A percentile compares a stretch with the other conserved stretches of the same genome.
phyloP scores from a whole-genome alignment of 2,329 filamentous ascomycete species.

The Cadophora malorum region DNA sequence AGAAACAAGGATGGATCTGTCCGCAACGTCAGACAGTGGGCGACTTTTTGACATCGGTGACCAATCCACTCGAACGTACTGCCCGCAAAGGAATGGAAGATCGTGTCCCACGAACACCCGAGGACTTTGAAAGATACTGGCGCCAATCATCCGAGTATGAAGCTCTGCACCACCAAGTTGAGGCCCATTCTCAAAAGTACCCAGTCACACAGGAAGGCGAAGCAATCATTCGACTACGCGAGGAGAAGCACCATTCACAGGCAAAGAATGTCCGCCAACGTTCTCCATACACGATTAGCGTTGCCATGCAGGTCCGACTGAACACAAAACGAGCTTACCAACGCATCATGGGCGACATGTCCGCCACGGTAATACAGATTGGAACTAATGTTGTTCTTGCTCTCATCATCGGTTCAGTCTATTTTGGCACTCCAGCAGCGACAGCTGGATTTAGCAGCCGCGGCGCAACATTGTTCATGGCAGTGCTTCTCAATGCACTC shows the following conservation, averaged over 20 bases:
- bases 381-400: conserved; percentile 55
- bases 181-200: conserved; percentile 56
- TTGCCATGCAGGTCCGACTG: conserved; percentile 75
- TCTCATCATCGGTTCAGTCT: conserved; percentile 68
- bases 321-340: conserved; percentile 84
- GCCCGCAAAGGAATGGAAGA: conserved; percentile 62
- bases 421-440: conserved; percentile 62
- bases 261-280: conserved; percentile 64
- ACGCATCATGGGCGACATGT: conserved; percentile 76
- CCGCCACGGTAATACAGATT: conserved; percentile 60
- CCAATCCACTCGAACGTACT: conserved; percentile 64
- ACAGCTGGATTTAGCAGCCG: conserved; percentile 66
- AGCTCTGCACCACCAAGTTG: conserved; percentile 53
- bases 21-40: conserved; percentile 59
- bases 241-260: conserved; percentile 31
- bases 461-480: conserved; percentile 71
- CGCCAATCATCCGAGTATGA: conserved; percentile 53
- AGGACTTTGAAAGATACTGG: conserved; percentile 62
- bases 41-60: conserved; percentile 82
- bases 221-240: neutral
- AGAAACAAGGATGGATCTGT: conserved; percentile 73
- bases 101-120: conserved; percentile 60
- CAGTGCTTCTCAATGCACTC: conserved; percentile 70
- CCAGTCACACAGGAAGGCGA: conserved; percentile 35
- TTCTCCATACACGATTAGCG: conserved; percentile 86